A percentile compares a stretch with the other conserved stretches of the same genome.
Conservation (phyloP, 306 rosid species). For the Cicer pinnatifidum region DNA sequence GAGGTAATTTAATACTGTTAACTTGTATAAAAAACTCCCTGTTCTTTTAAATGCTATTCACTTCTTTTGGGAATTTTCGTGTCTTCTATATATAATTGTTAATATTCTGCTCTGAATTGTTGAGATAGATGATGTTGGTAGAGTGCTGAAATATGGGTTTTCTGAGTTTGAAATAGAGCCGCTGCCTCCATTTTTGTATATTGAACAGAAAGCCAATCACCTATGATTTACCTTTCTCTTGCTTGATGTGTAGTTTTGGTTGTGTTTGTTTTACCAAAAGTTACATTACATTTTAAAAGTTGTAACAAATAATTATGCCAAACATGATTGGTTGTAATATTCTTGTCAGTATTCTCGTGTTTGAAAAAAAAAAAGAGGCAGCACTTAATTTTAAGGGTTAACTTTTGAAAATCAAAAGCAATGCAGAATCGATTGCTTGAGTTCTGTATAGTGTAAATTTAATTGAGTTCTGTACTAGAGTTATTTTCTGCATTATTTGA, state of each 20-base stretch:
- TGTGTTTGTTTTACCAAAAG: constrained; percentile 5
- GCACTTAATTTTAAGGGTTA: constrained; percentile 6
- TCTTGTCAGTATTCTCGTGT: constrained; percentile 1
- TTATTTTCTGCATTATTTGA: neutral
- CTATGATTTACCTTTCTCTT: constrained; percentile 4
- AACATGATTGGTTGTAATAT: neutral
- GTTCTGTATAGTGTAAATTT: neutral
- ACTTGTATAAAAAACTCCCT: constrained; percentile 7
- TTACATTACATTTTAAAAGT: neutral
- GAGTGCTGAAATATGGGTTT: neutral
- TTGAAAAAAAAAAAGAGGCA: neutral
- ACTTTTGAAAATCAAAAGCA: neutral
- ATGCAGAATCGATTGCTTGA: neutral
- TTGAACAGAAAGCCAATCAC: constrained; percentile 5
- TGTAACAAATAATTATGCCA: constrained; percentile 3
- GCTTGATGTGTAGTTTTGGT: constrained; percentile 19
- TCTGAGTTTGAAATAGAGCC: neutral
- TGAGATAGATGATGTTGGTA: constrained; percentile 13
- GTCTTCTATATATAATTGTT: neutral
- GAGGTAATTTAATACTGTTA: constrained; percentile 66
- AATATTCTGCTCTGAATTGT: constrained; percentile 25
- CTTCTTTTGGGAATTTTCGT: constrained; percentile 5
- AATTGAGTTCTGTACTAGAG: neutral
- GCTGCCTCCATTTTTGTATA: constrained; percentile 9
- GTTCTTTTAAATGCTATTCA: constrained; percentile 19